phyloP scores from a whole-genome alignment of 164 flowering plant species.

The Akebia trifoliata region DNA sequence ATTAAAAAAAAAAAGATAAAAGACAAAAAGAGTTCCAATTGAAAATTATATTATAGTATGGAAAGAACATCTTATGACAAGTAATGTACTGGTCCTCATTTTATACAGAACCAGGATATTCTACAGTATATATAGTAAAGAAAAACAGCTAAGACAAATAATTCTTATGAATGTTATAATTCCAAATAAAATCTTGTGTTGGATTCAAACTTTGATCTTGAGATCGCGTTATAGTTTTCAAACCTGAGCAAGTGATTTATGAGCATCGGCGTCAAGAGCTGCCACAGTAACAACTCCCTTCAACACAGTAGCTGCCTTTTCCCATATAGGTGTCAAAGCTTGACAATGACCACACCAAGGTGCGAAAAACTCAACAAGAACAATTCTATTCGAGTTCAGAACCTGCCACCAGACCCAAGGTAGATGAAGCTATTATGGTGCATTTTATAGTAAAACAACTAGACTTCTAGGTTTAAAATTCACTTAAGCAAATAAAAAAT shows the following conservation, averaged over 20 bases:
- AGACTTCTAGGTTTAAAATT: not conserved
- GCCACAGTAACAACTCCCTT: slow-evolving; percentile 95
- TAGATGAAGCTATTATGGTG: not conserved
- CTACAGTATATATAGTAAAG: too few species aligned
- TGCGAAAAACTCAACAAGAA: slow-evolving; percentile 90
- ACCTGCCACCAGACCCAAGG: slow-evolving; percentile 43
- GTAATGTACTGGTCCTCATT: too few species aligned
- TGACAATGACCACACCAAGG: slow-evolving; percentile 99
- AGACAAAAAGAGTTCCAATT: too few species aligned
- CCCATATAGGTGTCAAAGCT: slow-evolving; percentile 89
- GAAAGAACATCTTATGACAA: too few species aligned
- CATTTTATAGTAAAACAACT: not conserved
- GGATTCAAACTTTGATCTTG: too few species aligned
- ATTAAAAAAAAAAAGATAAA: not conserved
- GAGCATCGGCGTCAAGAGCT: slow-evolving; percentile 95
- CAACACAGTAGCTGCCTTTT: slow-evolving; percentile 82
- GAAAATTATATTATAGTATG: too few species aligned
- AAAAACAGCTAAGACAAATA: too few species aligned
- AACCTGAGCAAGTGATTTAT: slow-evolving; percentile 92
- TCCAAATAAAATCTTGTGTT: too few species aligned
- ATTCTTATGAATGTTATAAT: too few species aligned
- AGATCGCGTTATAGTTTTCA: not conserved
- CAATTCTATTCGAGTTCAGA: slow-evolving; percentile 70
- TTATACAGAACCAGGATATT: too few species aligned
- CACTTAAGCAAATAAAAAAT: too few species aligned